These are phyloP conservation scores for Russula virescens DNA, from an alignment of 768 basidiomycete genomes.

Conservation along the genomic window DNA sequence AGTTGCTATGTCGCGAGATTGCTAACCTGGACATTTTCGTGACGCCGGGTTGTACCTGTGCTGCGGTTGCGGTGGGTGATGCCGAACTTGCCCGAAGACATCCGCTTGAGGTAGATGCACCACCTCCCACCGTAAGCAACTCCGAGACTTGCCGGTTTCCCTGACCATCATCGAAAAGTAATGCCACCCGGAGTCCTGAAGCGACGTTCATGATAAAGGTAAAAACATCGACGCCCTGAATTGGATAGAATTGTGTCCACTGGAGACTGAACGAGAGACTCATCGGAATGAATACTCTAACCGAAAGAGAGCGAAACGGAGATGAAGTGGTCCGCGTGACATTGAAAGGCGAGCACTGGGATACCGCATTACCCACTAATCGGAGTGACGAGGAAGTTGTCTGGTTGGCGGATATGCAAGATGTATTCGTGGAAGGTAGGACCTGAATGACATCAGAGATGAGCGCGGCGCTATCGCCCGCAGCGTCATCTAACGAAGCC, in stretches of 20 bases:
- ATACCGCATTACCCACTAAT: slow-evolving; percentile 31
- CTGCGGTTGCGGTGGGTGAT: not conserved
- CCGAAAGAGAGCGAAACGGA: slow-evolving; percentile 34
- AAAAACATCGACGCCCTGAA: slow-evolving; percentile 34
- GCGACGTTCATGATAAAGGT: slow-evolving; percentile 40
- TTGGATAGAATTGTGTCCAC: slow-evolving; percentile 12
- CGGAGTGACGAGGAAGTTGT: slow-evolving; percentile 28
- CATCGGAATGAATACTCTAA: slow-evolving; percentile 35
- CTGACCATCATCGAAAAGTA: slow-evolving; percentile 41
- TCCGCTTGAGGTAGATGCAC: slow-evolving; percentile 25
- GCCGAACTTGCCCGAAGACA: slow-evolving; percentile 25
- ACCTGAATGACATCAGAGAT: slow-evolving; percentile 48
- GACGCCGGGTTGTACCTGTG: not conserved
- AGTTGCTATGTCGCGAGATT: not conserved
- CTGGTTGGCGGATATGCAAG: slow-evolving; percentile 36
- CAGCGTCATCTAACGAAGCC: slow-evolving; percentile 47
- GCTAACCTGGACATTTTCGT: slow-evolving; percentile 1
- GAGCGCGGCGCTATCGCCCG: slow-evolving; percentile 36
- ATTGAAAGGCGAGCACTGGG: slow-evolving; percentile 47
- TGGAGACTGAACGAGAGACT: slow-evolving; percentile 28
- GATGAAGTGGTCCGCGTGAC: slow-evolving; percentile 38
- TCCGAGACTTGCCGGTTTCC: slow-evolving; percentile 38
- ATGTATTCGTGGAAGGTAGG: slow-evolving; percentile 36
- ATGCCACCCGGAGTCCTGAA: slow-evolving; percentile 35
- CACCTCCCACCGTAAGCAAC: slow-evolving; percentile 38